Percentiles rank a stretch among this genome's conserved stretches.
phyloP scores from a whole-genome alignment of 257 asterid genomes.

The Phtheirospermum japonicum region DNA sequence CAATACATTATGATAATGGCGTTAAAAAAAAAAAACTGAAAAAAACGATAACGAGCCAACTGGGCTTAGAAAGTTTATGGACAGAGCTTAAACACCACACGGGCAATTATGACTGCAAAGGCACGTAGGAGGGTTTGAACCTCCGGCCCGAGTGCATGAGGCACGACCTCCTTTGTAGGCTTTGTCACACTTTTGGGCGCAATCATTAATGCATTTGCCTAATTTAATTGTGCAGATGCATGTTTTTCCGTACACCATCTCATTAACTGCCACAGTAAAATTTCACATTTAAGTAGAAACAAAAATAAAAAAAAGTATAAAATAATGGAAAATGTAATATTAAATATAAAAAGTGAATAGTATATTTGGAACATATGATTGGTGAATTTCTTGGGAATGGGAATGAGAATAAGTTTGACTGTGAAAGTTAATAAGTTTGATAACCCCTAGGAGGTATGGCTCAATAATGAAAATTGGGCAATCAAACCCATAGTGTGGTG shows the following conservation, averaged over 20 bases:
- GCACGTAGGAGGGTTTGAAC: not conserved
- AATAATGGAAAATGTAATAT: not conserved
- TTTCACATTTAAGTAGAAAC: not conserved
- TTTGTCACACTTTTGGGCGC: not conserved
- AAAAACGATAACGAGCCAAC: not conserved
- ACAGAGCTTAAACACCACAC: not conserved
- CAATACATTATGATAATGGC: too few species aligned
- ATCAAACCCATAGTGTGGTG: too few species aligned
- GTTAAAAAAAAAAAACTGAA: too few species aligned
- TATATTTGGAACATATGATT: too few species aligned
- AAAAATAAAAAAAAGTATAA: too few species aligned
- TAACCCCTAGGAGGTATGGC: too few species aligned
- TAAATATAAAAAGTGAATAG: too few species aligned
- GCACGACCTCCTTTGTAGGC: not conserved
- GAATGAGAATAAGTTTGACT: too few species aligned
- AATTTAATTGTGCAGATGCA: not conserved
- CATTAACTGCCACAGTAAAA: not conserved
- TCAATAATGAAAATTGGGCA: too few species aligned
- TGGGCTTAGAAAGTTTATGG: not conserved
- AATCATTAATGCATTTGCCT: not conserved
- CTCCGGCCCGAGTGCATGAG: slow-evolving; percentile 18
- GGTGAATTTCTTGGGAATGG: too few species aligned
- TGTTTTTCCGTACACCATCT: slow-evolving; percentile 10
- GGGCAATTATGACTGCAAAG: not conserved
- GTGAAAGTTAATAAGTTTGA: too few species aligned